Conservation (phyloP, 1,284 basidiomycete genomes). For the Pseudozyma thailandica region DNA sequence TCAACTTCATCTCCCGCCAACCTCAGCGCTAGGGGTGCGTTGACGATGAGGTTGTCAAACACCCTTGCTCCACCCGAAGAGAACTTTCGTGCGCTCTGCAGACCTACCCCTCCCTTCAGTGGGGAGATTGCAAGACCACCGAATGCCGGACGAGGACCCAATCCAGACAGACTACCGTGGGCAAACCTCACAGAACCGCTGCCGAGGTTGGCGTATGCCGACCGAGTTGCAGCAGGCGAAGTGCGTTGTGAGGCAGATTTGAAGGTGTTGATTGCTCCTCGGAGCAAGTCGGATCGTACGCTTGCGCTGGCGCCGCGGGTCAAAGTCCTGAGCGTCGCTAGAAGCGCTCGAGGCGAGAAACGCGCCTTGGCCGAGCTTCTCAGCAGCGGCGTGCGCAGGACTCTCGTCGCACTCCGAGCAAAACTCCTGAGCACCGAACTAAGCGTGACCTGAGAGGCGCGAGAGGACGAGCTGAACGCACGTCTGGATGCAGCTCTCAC, state of each 20-base stretch:
- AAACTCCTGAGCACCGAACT: neutral
- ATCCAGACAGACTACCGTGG: constrained; percentile 12
- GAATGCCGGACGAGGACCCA: constrained; percentile 19
- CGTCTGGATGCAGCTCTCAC: constrained; percentile 3
- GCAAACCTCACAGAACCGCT: constrained; percentile 16
- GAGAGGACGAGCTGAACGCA: constrained; percentile 1
- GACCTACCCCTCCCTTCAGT: constrained; percentile 25
- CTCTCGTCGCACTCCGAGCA: neutral
- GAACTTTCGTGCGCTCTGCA: constrained; percentile 40
- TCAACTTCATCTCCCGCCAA: constrained; percentile 29
- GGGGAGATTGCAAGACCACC: constrained; percentile 21
- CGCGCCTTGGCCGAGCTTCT: neutral
- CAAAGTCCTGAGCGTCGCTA: neutral
- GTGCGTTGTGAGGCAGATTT: constrained; percentile 6
- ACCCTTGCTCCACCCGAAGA: constrained; percentile 30
- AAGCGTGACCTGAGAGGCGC: neutral
- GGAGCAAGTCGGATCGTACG: constrained; percentile 16
- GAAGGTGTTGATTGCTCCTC: constrained; percentile 15
- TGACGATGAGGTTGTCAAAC: constrained; percentile 43
- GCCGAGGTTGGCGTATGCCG: constrained; percentile 14
- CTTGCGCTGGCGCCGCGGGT: constrained; percentile 1
- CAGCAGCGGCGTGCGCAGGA: neutral
- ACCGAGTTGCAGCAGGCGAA: neutral
- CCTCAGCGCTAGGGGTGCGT: constrained; percentile 48
- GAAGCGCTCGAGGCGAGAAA: neutral